Evolutionary conservation across 331 rosid species (phyloP).

Genomic region (Ulmus americana): DNA sequence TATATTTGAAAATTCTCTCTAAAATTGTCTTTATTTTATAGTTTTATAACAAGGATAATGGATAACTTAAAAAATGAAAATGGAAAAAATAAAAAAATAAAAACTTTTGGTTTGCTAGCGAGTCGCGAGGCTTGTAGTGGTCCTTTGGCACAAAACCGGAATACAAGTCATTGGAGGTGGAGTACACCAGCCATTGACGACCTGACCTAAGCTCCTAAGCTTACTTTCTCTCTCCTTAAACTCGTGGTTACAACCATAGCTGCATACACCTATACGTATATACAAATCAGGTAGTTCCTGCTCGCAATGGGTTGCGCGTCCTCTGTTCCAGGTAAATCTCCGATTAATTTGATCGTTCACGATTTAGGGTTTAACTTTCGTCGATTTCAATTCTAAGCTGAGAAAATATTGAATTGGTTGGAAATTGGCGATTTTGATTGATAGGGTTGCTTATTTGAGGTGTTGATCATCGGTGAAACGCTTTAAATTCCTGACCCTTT

Average conservation of each 20-base stretch:
- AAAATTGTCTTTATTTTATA: no score
- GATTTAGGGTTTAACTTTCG: not conserved
- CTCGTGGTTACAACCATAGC: not conserved
- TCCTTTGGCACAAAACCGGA: no score
- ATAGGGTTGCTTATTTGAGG: constrained; percentile 6
- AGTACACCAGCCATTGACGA: constrained; percentile 18
- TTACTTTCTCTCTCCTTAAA: not conserved
- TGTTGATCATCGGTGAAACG: not conserved
- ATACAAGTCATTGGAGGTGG: no score
- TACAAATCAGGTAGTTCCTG: constrained; percentile 7
- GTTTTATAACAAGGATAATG: no score
- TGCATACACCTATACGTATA: not conserved
- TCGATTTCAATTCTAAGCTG: constrained; percentile 18
- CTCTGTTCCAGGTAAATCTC: constrained; percentile 59
- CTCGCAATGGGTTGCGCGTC: constrained; percentile 72
- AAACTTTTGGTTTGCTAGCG: no score
- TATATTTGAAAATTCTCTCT: no score
- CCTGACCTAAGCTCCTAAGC: constrained; percentile 15
- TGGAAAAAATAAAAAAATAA: no score
- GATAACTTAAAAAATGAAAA: no score
- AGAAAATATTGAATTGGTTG: not conserved
- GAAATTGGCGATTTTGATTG: constrained; percentile 1
- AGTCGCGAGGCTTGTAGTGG: no score
- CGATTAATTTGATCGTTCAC: not conserved
- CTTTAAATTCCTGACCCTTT: constrained; percentile 13